Base-by-base conservation (phyloP, 2,329 filamentous ascomycete species). In the Ilyonectria destructans region DNA sequence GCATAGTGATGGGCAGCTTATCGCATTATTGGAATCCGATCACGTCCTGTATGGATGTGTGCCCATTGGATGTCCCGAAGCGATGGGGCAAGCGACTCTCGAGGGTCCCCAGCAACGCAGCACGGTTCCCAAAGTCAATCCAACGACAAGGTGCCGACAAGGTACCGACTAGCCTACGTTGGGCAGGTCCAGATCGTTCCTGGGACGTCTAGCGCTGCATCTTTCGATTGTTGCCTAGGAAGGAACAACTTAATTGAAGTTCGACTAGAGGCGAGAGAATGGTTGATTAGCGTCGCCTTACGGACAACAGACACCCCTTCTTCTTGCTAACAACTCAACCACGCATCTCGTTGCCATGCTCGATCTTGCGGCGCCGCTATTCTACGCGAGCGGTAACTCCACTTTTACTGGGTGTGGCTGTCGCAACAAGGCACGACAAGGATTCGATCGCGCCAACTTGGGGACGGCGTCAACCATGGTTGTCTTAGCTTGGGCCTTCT, bases 51-150 rank as follows among this genome's bases (percentile, higher is more conserved):
- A 6, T 26, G 26, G 26, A 26, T 26, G 5, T 26, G 26, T 6
- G 26, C 26, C 33, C 37, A 58, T 65, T 62, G 62, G 62, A 56
- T 61, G 58, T 61, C 46, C 66, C 66, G 62, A 55, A 65, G 51
- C 45, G 21, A 37, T 45, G 55, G 26, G 23, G 26, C 46, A 35
- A 58, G 51, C 23, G 40, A 10, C 29, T 35, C 6, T n/a, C 21
- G 21, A 37, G 8, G 37, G 21, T 33, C 64, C 35, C 19, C n/a
- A 17, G 31, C 46, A 33, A 15, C 19, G 31, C n/a, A 19, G 40
- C 54, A 19, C 43, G 48, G 35, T 31, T 17, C 29, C 49, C n/a
- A 35, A 56, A 21, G 43, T 43, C 45, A n/a, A 60, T 51, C 46
- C 26, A 35, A 10, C 46, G 29, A 49, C n/a, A 12, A 56, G 23